These are phyloP conservation scores for Aspergillus glaucus DNA, from an alignment of 2,329 filamentous ascomycete genomes.

Conservation along the genomic window DNA sequence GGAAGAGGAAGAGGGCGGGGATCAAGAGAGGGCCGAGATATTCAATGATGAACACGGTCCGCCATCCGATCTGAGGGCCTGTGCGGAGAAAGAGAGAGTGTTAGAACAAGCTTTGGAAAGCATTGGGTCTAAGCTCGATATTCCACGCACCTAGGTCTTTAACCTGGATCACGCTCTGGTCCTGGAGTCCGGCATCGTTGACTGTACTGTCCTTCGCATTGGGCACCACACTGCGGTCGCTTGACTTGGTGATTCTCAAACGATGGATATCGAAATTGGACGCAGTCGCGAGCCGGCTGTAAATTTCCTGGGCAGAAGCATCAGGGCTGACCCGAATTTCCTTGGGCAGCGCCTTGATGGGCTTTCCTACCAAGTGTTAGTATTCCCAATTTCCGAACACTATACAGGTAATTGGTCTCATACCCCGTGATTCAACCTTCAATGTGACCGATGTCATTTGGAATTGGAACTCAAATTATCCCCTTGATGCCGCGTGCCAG, in stretches of 20 bases:
- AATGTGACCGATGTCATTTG: slow-evolving; percentile 35
- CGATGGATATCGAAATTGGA: slow-evolving; percentile 54
- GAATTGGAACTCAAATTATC: background rate
- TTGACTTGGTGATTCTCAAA: slow-evolving; percentile 58
- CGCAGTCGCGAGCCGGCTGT: slow-evolving; percentile 49
- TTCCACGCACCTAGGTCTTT: slow-evolving; percentile 76
- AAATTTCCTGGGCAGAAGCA: slow-evolving; percentile 51
- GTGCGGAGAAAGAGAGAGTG: background rate
- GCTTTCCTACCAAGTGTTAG: slow-evolving; percentile 46
- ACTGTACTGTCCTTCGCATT: slow-evolving; percentile 49
- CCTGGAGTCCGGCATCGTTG: slow-evolving; percentile 50
- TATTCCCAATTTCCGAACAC: background rate
- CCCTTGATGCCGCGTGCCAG: background rate
- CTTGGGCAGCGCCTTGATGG: slow-evolving; percentile 55
- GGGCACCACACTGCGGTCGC: slow-evolving; percentile 53
- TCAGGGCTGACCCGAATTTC: slow-evolving; percentile 47
- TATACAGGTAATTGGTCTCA: slow-evolving; percentile 4
- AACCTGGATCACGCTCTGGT: slow-evolving; percentile 64
- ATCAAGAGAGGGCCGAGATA: slow-evolving; percentile 88
- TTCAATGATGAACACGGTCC: slow-evolving; percentile 89
- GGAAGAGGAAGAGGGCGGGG: slow-evolving; percentile 66
- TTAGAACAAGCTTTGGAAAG: background rate
- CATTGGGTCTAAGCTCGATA: slow-evolving; percentile 2
- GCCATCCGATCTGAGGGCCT: slow-evolving; percentile 89
- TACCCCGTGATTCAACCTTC: slow-evolving; percentile 39